Percentiles rank a stretch among this genome's conserved stretches.
These are phyloP conservation scores for Cladosporium sp. DNA, from an alignment of 2,329 filamentous ascomycete species.

Conservation along the genomic window DNA sequence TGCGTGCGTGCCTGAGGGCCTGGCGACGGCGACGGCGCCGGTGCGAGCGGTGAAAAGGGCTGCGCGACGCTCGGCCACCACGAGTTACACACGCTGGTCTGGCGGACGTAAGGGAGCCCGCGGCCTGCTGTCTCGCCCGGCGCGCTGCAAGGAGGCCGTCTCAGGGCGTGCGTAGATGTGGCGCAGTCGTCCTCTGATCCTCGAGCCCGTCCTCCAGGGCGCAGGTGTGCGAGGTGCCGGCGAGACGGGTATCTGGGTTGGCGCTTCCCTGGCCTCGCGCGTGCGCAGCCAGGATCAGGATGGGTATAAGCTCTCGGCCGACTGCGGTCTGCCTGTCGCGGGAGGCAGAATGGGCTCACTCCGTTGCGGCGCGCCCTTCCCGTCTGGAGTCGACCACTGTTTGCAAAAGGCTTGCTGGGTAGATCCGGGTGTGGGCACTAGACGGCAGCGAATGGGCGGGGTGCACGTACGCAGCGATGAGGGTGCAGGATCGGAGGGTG, in stretches of 20 bases:
- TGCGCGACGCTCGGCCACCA: too few relatives aligned
- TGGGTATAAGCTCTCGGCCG: constrained; percentile 1
- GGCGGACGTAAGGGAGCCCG: too few relatives aligned
- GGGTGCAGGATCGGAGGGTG: too few relatives aligned
- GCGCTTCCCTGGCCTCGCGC: background rate
- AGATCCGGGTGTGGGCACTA: background rate
- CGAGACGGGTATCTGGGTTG: constrained; percentile 6
- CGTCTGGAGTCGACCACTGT: background rate
- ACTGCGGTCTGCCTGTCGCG: background rate
- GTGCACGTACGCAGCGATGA: too few relatives aligned
- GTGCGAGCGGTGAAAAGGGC: too few relatives aligned
- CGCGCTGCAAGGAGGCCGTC: too few relatives aligned
- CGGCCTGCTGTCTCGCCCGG: too few relatives aligned
- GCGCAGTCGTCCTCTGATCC: background rate
- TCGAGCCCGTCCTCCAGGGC: background rate
- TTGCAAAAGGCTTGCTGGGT: background rate
- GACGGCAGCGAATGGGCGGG: background rate
- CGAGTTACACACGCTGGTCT: too few relatives aligned
- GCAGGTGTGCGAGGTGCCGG: too few relatives aligned
- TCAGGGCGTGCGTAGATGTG: too few relatives aligned
- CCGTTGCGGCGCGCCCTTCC: background rate
- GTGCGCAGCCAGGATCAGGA: constrained; percentile 3
- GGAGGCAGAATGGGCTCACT: constrained; percentile 8
- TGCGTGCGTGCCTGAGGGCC: too few relatives aligned
- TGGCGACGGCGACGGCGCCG: too few relatives aligned